Base-by-base conservation (phyloP, 2,329 filamentous ascomycete genomes). In the Ophiocordyceps sinensis region DNA sequence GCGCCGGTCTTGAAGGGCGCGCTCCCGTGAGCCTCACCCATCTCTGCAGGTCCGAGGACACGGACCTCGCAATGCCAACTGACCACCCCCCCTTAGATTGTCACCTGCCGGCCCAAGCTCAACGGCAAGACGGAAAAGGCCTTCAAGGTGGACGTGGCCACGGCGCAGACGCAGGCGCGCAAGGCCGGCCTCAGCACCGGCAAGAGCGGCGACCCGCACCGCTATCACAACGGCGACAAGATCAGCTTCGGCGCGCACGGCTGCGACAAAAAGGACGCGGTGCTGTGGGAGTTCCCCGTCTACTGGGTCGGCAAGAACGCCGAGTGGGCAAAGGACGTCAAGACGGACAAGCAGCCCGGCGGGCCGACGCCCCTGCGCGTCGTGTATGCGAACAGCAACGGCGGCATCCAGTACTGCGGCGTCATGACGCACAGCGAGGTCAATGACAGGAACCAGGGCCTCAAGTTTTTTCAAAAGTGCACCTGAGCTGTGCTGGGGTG, bases 121-220 rank as follows among this genome's bases (percentile, higher is more conserved):
- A 35, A 41, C 17, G 39, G 36, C 23, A 17, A 13, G n/a, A 37
- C n/a, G 8, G 39, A 41, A 9, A 44, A 39, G 36, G 3, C 3
- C 10, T 41, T 41, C 36, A 34, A 28, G 28, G 39, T 44, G 15
- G 30, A 35, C 23, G 36, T 41, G 10, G 36, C 13, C 15, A 38
- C 30, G 2, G 42, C 42, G 7, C 21, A 39, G 39, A 15, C 34
- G 5, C 35, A 44, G 13, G 39, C 39, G 17, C 13, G 19, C 13
- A 44, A 39, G 30, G 42, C 42, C 15, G 39, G 39, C 13, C 21
- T 38, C 15, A 39, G 30, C 19, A 43, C 42, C 14, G 35, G 39
- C 39, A 44, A 41, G 37, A 44, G 43, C 38, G 43, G 43, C 26
- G 39, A 41, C 19, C 43, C 39, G 28, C 39, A 39, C 37, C 36